phyloP scores from a whole-genome alignment of 192 early-diverging fungal genomes.

The Thamnidium elegans region DNA sequence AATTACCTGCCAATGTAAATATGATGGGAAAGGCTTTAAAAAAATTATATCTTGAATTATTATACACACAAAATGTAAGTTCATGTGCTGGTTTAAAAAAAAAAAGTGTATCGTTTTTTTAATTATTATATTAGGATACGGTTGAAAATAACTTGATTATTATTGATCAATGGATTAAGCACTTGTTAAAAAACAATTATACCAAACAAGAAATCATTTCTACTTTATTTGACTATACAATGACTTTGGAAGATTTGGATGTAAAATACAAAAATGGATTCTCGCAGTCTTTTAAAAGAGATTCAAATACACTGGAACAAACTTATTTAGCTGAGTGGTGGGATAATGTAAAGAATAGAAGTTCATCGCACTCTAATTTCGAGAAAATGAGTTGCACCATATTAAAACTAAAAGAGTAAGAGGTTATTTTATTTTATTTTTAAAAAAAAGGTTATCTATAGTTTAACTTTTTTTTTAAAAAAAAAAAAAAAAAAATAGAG shows the following conservation, averaged over 20 bases:
- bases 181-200: neutral
- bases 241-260: neutral
- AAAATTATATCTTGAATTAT: neutral
- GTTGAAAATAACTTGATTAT: neutral
- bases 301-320: neutral
- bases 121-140: neutral
- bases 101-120: too few relatives aligned
- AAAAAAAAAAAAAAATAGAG: constrained; percentile 5
- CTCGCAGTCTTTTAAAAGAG: neutral
- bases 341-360: neutral
- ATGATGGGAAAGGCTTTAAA: constrained; percentile 5
- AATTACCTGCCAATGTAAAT: constrained; percentile 3
- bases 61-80: constrained; percentile 3
- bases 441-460: neutral
- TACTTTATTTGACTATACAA: neutral
- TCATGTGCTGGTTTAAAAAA: too few relatives aligned
- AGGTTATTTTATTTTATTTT: too few relatives aligned
- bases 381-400: neutral
- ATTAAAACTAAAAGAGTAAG: constrained; percentile 14
- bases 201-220: constrained; percentile 2
- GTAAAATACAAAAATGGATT: neutral
- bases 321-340: constrained; percentile 5
- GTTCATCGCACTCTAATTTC: neutral
- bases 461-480: neutral
- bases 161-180: constrained; percentile 8